Evolutionary conservation across 305 asterid genomes (phyloP), one percentile per base, ranked within the genome.

Genomic region (Salvia sclarea): DNA sequence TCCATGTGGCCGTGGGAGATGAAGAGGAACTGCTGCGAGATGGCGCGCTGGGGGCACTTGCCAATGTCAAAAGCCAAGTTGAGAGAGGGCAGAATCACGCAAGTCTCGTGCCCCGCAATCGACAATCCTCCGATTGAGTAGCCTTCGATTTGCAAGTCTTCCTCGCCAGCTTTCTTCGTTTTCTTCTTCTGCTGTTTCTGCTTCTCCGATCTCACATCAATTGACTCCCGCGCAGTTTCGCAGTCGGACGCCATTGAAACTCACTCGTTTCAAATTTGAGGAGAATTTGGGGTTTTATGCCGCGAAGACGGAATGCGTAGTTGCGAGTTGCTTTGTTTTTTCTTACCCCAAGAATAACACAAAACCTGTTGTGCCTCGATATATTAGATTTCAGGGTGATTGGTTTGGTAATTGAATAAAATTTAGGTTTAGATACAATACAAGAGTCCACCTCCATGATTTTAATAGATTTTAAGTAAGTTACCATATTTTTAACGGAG

Each of bases 1-100:
- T 94, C 98, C 99, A 94, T 94, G 83, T 91, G 99, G 75, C 96
- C 97, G 75, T 91, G 99, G 58, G 98, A 94, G 80, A 94, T 94
- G 88, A 91, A 87, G 87, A 94, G 84, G 75, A 87, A 94, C 76
- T 88, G 86, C 12, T 94, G 96, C 40, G 97, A 84, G 74, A 94
- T 78, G 70, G 95, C 98, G 45, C 93, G 95, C 77, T 91, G 95
- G 48, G 97, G 96, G 74, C 98, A 94, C 88, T 87, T 94, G 69
- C 98, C 97, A 8, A 94, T 89, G 59, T 94, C 98, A 66, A 94
- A 94, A 2, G 98, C 91, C 58, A 89, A 72, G 73, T 79, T 94
- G 76, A 94, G 96, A 22, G 86, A 30, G 65, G 97, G 96, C 52
- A 91, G 60, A 61, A 94, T 94, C 5, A 91, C 76, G 75, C 97